Base-by-base conservation (phyloP, 1,284 basidiomycete species). In the Mrakiaceae sp. region DNA sequence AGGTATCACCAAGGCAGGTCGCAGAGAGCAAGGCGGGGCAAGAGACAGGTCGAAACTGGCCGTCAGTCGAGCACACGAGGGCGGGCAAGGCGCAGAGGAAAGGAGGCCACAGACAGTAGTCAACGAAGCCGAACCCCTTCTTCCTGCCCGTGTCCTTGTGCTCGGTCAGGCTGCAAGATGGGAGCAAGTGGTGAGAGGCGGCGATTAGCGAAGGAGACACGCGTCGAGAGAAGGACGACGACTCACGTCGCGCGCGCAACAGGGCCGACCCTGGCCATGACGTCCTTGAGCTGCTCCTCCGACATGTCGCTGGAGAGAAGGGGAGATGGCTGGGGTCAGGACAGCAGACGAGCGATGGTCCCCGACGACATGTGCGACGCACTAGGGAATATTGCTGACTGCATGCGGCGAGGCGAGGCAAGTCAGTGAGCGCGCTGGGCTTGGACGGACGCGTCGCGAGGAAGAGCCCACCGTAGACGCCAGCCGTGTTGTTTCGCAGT, bases 61-160 rank as follows among this genome's bases (percentile, higher is more conserved):
- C 27, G 27, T 27, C 27, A 27, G 27, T 27, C 27, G 27, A 27
- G 27, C 27, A 27, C 27, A 27, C 27, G 27, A 27, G 27, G 27
- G 27, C 27, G 27, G 27, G 27, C 27, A 27, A 27, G 27, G 27
- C 27, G 27, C 27, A 27, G 27, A 46, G 49, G 39, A 60, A 14
- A 64, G 54, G 58, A 42, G 14, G 40, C 46, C 40, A 46, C 42
- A 63, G 46, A 93, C 91, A 86, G 75, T 92, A 97, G 82, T 96
- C 92, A 79, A 93, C 94, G 74, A 97, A 97, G 11, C 94, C 95
- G 74, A 96, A 98, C 12, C 96, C 95, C 77, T 90, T 92, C 59
- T 93, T 90, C 75, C 95, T 92, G 64, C 94, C 93, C 16, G 93
- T 96, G 66, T 92, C 89, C 70, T 90, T 82, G 79, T 98, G 95